Evolutionary conservation across 1,139 yeast genomes (phyloP).

Genomic region (Suhomyces terraborum): DNA sequence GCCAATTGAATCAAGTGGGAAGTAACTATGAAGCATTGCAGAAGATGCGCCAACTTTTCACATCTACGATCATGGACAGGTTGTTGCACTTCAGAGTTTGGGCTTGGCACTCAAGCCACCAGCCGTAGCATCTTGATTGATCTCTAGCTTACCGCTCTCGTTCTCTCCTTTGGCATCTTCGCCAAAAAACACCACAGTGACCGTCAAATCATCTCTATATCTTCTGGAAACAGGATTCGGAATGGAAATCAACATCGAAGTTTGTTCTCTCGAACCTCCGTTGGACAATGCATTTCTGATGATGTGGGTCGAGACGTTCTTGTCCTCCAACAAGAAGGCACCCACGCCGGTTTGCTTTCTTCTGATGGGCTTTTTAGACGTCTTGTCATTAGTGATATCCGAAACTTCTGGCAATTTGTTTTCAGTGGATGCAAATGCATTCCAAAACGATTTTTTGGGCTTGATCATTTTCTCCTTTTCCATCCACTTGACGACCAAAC

Average conservation of each 20-base stretch:
- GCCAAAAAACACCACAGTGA: conserved; percentile 92
- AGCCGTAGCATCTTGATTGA: conserved; percentile 59
- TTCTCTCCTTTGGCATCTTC: conserved; percentile 45
- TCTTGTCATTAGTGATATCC: conserved; percentile 59
- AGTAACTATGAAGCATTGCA: no score
- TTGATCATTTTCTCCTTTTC: conserved; percentile 68
- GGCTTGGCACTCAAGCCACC: conserved; percentile 56
- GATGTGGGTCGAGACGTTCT: conserved; percentile 88
- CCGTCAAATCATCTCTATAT: conserved; percentile 94
- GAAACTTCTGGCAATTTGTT: conserved; percentile 62
- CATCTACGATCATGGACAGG: not conserved
- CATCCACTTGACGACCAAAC: conserved; percentile 93
- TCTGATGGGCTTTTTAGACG: conserved; percentile 48
- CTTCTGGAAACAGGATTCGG: conserved; percentile 93
- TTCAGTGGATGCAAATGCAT: conserved; percentile 46
- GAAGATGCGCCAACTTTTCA: not conserved
- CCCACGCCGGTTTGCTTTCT: conserved; percentile 35
- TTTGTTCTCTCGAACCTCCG: conserved; percentile 86
- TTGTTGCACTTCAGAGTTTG: conserved; percentile 35
- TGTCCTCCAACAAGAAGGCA: conserved; percentile 65
- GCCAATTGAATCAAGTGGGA: no score
- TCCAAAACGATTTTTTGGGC: conserved; percentile 55
- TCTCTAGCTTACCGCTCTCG: conserved; percentile 52
- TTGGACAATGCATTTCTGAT: conserved; percentile 89
- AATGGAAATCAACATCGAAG: conserved; percentile 82